Percentiles rank a stretch among this genome's conserved stretches.
Conservation (phyloP, 1,284 basidiomycete genomes). For the Ceratobasidium sp. region DNA sequence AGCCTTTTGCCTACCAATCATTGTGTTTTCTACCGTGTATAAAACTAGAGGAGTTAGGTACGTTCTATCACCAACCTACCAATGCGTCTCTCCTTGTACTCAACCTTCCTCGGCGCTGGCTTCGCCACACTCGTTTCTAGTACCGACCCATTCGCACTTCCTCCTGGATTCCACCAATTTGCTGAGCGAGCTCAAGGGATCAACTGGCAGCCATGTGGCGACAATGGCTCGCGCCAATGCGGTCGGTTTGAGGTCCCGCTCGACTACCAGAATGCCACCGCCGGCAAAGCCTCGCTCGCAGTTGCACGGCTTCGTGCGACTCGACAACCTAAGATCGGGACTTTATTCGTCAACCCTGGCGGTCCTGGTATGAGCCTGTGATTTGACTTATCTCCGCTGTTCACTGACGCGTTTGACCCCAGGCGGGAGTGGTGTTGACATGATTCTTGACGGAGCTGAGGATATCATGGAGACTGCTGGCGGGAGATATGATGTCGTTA, state of each 20-base stretch:
- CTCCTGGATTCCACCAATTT: constrained; percentile 1
- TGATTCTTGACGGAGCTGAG: neutral
- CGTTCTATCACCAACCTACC: neutral
- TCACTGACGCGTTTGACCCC: neutral
- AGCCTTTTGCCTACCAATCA: too few relatives aligned
- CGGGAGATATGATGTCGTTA: constrained; percentile 38
- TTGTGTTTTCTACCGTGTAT: too few relatives aligned
- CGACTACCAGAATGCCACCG: constrained; percentile 37
- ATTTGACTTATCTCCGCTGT: neutral
- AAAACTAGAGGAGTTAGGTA: too few relatives aligned
- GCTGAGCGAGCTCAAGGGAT: constrained; percentile 3
- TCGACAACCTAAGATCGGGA: constrained; percentile 14
- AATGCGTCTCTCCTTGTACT: constrained; percentile 5
- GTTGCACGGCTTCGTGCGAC: constrained; percentile 20
- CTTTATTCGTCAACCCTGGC: constrained; percentile 46
- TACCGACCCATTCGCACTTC: neutral
- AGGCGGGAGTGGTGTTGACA: constrained; percentile 12
- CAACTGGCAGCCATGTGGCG: constrained; percentile 15
- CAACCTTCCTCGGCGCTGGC: neutral
- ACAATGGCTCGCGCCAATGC: constrained; percentile 24
- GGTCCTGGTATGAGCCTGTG: constrained; percentile 6
- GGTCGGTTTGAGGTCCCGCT: constrained; percentile 42
- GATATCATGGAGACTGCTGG: constrained; percentile 9
- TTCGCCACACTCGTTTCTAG: constrained; percentile 12
- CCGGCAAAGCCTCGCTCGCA: constrained; percentile 35